Evolutionary conservation across 371 early-diverging fungal genomes (phyloP).

Genomic region (Mucor lusitanicus): DNA sequence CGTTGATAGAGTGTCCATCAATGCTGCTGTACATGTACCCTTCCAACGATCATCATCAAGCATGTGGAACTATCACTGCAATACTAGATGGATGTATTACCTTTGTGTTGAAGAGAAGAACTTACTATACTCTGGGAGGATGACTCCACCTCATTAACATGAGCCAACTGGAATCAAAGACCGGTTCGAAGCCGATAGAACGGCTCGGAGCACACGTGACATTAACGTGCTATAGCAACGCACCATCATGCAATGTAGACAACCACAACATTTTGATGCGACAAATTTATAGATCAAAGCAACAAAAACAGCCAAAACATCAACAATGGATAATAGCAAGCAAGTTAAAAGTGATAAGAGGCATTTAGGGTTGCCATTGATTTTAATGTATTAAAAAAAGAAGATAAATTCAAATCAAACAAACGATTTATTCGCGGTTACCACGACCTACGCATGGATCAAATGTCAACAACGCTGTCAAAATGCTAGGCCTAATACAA

Average conservation of each 20-base stretch:
- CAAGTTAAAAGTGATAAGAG: background rate
- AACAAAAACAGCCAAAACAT: background rate
- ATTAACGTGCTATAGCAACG: background rate
- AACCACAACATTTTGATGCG: background rate
- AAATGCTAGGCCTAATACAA: background rate
- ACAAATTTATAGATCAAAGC: background rate
- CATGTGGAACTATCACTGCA: background rate
- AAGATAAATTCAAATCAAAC: background rate
- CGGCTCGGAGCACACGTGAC: background rate
- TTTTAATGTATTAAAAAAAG: slow-evolving; percentile 1
- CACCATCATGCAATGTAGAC: background rate
- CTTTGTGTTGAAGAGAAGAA: slow-evolving; percentile 22
- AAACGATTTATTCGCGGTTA: slow-evolving; percentile 40
- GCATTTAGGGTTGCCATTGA: background rate
- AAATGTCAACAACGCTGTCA: background rate
- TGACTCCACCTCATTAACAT: background rate
- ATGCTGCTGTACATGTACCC: background rate
- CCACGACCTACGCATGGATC: slow-evolving; percentile 27
- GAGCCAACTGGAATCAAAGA: background rate
- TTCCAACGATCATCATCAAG: background rate
- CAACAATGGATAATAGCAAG: background rate
- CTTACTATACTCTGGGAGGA: background rate
- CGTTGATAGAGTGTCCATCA: background rate
- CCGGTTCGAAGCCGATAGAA: background rate
- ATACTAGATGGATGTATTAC: slow-evolving; percentile 19